A percentile compares a stretch with the other conserved stretches of the same genome.
Evolutionary conservation across 106 monocot genomes (phyloP).

Genomic region (Dioscorea zingiberensis): DNA sequence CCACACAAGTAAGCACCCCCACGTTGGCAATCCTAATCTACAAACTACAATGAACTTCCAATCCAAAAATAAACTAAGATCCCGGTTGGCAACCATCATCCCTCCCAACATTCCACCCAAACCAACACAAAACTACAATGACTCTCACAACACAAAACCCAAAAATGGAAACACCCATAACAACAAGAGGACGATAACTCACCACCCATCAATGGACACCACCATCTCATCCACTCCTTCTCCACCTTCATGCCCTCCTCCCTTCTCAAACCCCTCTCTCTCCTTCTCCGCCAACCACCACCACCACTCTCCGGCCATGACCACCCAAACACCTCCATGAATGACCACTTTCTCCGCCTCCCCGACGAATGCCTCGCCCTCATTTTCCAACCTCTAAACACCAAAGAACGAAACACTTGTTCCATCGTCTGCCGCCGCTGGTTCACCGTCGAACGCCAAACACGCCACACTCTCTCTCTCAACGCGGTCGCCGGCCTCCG

Average conservation of each 20-base stretch:
- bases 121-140: no score
- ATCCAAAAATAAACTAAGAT: no score
- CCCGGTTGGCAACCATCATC: no score
- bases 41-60: no score
- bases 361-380: constrained; percentile 32
- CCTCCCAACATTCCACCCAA: no score
- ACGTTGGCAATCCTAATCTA: no score
- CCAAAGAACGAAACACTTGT: constrained; percentile 24
- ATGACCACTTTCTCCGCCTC: constrained; percentile 4
- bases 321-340: background rate
- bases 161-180: no score
- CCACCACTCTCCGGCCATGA: background rate
- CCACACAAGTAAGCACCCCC: no score
- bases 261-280: background rate
- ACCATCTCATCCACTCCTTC: background rate
- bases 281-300: background rate
- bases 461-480: constrained; percentile 43
- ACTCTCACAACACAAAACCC: no score
- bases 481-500: constrained; percentile 28
- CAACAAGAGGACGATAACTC: no score
- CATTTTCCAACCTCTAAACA: constrained; percentile 23
- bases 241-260: background rate
- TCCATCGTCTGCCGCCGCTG: constrained; percentile 40
- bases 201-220: no score
- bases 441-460: constrained; percentile 27